Percentiles rank a stretch among this genome's conserved stretches.
Conservation (phyloP, 371 early-diverging fungal species). For the Haplosporangium sp. region DNA sequence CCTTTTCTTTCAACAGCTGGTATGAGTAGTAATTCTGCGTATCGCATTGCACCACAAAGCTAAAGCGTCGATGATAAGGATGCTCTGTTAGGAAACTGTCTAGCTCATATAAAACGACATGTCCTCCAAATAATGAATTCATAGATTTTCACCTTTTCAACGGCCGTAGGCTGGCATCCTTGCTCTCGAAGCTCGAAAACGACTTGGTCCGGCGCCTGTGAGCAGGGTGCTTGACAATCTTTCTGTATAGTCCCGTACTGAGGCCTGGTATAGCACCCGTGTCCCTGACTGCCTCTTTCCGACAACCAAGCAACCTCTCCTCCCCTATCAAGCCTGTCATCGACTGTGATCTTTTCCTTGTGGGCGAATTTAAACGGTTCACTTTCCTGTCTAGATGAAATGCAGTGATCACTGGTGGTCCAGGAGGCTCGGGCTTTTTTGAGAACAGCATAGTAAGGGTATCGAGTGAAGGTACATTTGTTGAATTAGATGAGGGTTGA, state of each 20-base stretch:
- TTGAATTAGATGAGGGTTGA: conserved; percentile 10
- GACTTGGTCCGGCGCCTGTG: conserved; percentile 37
- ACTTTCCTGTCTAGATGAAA: conserved; percentile 25
- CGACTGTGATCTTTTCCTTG: conserved; percentile 34
- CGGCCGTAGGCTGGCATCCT: conserved; percentile 19
- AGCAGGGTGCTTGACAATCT: conserved; percentile 29
- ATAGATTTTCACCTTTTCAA: conserved; percentile 15
- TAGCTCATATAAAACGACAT: background rate
- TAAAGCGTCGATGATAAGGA: background rate
- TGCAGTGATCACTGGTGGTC: conserved; percentile 24
- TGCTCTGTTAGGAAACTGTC: background rate
- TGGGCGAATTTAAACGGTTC: background rate
- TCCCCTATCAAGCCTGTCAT: conserved; percentile 32
- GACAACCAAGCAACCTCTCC: conserved; percentile 36
- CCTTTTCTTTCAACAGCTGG: conserved; percentile 46
- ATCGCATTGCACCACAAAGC: conserved; percentile 43
- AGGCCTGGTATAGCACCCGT: conserved; percentile 37
- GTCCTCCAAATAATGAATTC: background rate
- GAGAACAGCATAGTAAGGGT: conserved; percentile 25
- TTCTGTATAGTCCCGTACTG: conserved; percentile 12
- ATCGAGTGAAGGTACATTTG: conserved; percentile 23
- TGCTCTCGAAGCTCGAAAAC: conserved; percentile 8
- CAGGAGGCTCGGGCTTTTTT: conserved; percentile 40
- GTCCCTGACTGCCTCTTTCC: conserved; percentile 9
- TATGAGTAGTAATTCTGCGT: conserved; percentile 46